Base-by-base conservation (phyloP, 805 yeast species). In the Scheffersomyces coipomensis region DNA sequence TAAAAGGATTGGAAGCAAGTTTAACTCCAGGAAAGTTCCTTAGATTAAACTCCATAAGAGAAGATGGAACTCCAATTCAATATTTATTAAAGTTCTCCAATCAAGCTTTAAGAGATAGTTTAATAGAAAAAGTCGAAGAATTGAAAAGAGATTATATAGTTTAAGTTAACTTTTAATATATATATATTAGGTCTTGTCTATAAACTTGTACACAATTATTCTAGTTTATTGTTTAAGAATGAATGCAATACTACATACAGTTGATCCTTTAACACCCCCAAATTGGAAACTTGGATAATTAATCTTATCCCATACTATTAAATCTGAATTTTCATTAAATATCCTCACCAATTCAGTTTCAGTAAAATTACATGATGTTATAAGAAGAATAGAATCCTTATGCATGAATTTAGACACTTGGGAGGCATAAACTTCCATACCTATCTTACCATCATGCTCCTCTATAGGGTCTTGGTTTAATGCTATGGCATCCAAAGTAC, bases 401-500 rank as follows among this genome's bases (percentile, higher is more conserved):
- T 73, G 71, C 61, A 93, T 63, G 37, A 87, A 49, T 39, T 74
- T 72, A 33, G 68, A 66, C 16, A 88, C 81, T 25, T 78, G 81
- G 0, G 49, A 46, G 0, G 89, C 80, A 52, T 93, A 91, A 12
- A 78, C 66, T 19, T 83, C 79, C 41, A 76, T 56, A 6, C 76
- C 74, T 13, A 76, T 71, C 41, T 68, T 65, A 6, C 68, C 71
- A 7, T 62, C 72, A 42, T 76, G 76, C 16, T 62, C 72, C 2
- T 67, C 48, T 9, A 68, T 29, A 1, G 66, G 65, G 6, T 59
- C 67, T 17, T 83, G 84, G 58, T 88, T 87, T 33, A 93, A 71
- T 0, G 97, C 97, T 45, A 93, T 91, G 4, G 99, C 99, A 64
- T 93, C 99, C 17, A 93, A 65, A 0, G 99, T 93, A 7, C 99